These are phyloP conservation scores for Coccomyxa subellipsoidea DNA, from an alignment of 163 green algal species.

Conservation along the genomic window DNA sequence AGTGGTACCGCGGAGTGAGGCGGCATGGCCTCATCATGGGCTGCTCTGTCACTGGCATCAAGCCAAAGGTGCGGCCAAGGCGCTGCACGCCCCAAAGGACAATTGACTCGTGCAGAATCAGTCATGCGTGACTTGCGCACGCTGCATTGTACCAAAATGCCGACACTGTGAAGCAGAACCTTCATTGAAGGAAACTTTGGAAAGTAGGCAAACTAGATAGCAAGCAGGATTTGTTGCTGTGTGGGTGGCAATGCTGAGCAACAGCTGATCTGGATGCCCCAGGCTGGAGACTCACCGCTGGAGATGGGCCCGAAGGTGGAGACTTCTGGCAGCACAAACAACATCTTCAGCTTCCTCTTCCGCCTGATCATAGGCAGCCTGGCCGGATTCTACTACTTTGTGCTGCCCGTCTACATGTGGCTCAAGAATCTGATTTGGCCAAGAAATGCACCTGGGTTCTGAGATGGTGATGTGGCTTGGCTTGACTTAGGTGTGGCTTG, in stretches of 20 bases:
- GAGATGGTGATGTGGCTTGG: no score
- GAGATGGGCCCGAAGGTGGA: constrained; percentile 73
- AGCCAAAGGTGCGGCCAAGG: constrained; percentile 50
- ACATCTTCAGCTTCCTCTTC: constrained; percentile 62
- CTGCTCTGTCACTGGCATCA: constrained; percentile 89
- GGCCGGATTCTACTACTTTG: constrained; percentile 78
- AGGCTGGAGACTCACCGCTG: constrained; percentile 73
- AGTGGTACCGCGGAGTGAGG: constrained; percentile 90
- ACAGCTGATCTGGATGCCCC: constrained; percentile 6
- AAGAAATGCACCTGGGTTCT: constrained; percentile 40
- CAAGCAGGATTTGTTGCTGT: not conserved
- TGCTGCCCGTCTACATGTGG: constrained; percentile 87
- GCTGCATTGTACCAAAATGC: no score
- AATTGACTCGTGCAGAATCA: no score
- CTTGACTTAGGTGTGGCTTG: no score
- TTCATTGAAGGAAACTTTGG: no score
- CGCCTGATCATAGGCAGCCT: constrained; percentile 62
- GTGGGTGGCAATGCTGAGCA: not conserved
- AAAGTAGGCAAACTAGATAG: no score
- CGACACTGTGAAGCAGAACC: no score
- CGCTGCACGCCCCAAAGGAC: no score
- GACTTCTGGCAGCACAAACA: constrained; percentile 57
- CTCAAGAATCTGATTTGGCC: constrained; percentile 86
- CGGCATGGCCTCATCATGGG: constrained; percentile 96
- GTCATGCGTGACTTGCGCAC: no score